These are phyloP conservation scores for Fragilaria radians DNA, from an alignment of 108 stramenopile species.

Conservation along the genomic window DNA sequence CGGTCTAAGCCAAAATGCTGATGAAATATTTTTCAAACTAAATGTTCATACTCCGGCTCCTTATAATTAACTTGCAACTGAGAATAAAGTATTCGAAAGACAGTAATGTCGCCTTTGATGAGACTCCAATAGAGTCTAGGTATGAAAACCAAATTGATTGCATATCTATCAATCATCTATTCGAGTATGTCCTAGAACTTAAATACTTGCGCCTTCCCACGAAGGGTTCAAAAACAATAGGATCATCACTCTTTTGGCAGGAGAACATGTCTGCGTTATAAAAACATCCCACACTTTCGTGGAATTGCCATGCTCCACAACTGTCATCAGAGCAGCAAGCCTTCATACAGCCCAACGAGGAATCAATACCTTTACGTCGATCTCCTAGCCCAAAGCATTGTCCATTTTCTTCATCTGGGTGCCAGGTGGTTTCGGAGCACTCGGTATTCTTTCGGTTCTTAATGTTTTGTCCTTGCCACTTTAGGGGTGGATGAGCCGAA, in stretches of 20 bases:
- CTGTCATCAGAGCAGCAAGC: constrained; percentile 43
- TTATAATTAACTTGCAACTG: too few species aligned
- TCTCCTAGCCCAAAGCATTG: constrained; percentile 58
- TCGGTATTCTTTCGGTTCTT: constrained; percentile 13
- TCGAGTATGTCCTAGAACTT: constrained; percentile 23
- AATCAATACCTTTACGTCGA: constrained; percentile 20
- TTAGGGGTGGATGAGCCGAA: constrained; percentile 39
- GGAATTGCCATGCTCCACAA: constrained; percentile 52
- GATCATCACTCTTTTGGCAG: constrained; percentile 33
- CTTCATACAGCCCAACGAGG: constrained; percentile 31
- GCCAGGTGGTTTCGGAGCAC: constrained; percentile 33
- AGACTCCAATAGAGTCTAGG: too few species aligned
- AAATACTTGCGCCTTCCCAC: constrained; percentile 39
- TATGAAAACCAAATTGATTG: too few species aligned
- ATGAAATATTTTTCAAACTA: too few species aligned
- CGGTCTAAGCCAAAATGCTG: too few species aligned
- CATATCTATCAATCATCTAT: too few species aligned
- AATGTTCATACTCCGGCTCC: too few species aligned
- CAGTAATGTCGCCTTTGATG: too few species aligned
- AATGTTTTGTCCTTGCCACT: constrained; percentile 45
- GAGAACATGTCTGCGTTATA: constrained; percentile 31
- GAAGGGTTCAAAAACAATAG: constrained; percentile 42
- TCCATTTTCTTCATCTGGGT: constrained; percentile 40
- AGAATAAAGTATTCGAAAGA: too few species aligned
- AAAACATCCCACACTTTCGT: constrained; percentile 37